phyloP scores from a whole-genome alignment of 192 early-diverging fungal species.

The Rhizoclosmatium sp. region DNA sequence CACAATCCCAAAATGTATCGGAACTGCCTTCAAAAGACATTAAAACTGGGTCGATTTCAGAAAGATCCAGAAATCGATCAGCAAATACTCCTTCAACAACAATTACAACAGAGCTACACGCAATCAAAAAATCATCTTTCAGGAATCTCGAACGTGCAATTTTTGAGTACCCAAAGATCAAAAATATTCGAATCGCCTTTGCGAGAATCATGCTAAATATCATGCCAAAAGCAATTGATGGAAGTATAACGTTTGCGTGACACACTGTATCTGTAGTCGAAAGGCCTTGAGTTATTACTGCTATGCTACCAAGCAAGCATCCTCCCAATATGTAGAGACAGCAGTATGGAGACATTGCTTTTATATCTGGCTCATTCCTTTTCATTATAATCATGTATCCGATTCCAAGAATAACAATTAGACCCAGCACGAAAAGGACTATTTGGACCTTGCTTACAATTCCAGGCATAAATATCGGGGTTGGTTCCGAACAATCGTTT shows the following conservation, averaged over 20 bases:
- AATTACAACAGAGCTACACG: not conserved
- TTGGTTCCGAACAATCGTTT: not conserved
- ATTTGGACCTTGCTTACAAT: not conserved
- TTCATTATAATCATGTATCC: not conserved
- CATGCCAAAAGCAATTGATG: not conserved
- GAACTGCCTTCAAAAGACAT: not conserved
- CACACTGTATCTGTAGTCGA: not conserved
- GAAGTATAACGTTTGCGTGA: not conserved
- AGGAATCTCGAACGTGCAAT: conserved; percentile 13
- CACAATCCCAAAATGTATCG: not conserved
- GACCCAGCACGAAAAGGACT: not conserved
- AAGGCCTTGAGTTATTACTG: not conserved
- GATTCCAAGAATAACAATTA: not conserved
- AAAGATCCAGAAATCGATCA: not conserved
- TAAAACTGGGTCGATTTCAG: not conserved
- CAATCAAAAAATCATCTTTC: conserved; percentile 8
- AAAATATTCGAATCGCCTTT: conserved; percentile 21
- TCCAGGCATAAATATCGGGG: not conserved
- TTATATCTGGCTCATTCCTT: not conserved
- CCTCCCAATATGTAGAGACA: not conserved
- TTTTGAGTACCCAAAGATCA: conserved; percentile 25
- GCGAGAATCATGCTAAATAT: conserved; percentile 24
- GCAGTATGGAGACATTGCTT: not conserved
- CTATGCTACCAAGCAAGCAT: not conserved
- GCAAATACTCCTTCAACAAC: conserved; percentile 13